Evolutionary conservation across 2,329 filamentous ascomycete species (phyloP), one percentile per base, ranked within the genome.

Genomic region (Grosmannia clavigera): DNA sequence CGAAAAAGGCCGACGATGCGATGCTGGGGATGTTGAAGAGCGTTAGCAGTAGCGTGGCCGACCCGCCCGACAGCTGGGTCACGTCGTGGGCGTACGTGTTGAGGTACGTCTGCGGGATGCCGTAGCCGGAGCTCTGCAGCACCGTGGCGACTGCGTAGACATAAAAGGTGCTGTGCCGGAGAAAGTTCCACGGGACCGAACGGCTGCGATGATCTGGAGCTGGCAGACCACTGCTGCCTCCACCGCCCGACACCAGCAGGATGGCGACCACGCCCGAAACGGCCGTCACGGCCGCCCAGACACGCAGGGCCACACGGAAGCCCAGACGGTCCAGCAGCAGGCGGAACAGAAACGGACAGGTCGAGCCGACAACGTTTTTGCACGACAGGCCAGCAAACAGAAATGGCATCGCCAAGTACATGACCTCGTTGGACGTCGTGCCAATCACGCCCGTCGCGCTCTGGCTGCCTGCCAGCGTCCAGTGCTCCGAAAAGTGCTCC

Each of bases 241-340:
- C 3, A 11, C 11, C 12, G 38, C 38, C 31, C 14, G 46, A 54
- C 3, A 58, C 33, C 48, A 60, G 19, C 9, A 57, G 33, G 11
- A 60, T 31, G 7, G 58, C 55, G 1, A 27, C 11, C 16, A 52
- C 22, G 5, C 29, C 25, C 0, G 31, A n/a, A 3, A 33, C 53
- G 3, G 11, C 53, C 5, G 43, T 33, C 11, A 60, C 22, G 11
- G 43, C 53, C 3, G 58, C 25, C 58, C 58, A 60, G 74, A 51
- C 25, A 9, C 27, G 48, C 19, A 61, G 11, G n/a, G 60, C 57
- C 9, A 27, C 38, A 4, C 29, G 35, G 40, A 48, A 56, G 51
- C 60, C 60, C 22, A 56, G 55, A 14, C 19, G 29, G 22, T 56
- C 46, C n/a, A 60, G 29, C 29, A 60, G 19, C 22, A 16, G 12